Evolutionary conservation across 2,329 filamentous ascomycete species (phyloP).

Genomic region (Cercospora zeina): DNA sequence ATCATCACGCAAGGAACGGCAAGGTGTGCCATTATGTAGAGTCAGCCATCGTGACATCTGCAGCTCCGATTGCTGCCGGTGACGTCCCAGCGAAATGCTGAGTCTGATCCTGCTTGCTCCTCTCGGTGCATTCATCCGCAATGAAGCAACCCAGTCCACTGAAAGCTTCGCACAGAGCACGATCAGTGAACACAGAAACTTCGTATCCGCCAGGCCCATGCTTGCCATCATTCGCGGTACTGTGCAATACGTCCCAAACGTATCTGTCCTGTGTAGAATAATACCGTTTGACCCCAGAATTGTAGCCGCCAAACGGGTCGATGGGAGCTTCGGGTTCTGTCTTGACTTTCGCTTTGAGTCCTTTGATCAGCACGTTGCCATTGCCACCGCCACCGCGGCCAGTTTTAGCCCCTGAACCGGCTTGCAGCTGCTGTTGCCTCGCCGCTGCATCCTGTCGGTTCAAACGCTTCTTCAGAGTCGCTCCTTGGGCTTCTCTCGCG

Average conservation of each 20-base stretch:
- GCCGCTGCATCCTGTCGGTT: constrained; percentile 56
- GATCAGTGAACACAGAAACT: constrained; percentile 74
- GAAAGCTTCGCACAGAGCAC: constrained; percentile 85
- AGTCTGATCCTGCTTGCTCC: background rate
- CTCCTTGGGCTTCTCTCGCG: constrained; percentile 51
- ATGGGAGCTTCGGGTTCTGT: constrained; percentile 72
- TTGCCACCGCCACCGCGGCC: constrained; percentile 35
- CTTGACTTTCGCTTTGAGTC: constrained; percentile 65
- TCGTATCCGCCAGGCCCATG: constrained; percentile 80
- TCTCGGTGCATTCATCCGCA: background rate
- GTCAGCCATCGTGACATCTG: background rate
- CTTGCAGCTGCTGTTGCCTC: constrained; percentile 46
- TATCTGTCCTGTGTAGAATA: constrained; percentile 71
- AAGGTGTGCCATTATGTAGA: background rate
- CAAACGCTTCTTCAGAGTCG: constrained; percentile 72
- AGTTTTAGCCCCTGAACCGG: constrained; percentile 44
- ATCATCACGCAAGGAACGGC: background rate
- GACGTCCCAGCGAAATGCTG: background rate
- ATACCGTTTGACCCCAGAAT: constrained; percentile 64
- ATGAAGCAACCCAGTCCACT: constrained; percentile 85
- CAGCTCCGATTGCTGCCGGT: background rate
- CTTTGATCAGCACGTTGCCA: constrained; percentile 64
- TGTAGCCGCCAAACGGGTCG: constrained; percentile 80
- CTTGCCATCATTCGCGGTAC: constrained; percentile 63
- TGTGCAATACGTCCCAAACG: constrained; percentile 71